Percentiles rank a stretch among this genome's conserved stretches.
phyloP scores from a whole-genome alignment of 73 alveolate species.

The Paramecium biaurelia region DNA sequence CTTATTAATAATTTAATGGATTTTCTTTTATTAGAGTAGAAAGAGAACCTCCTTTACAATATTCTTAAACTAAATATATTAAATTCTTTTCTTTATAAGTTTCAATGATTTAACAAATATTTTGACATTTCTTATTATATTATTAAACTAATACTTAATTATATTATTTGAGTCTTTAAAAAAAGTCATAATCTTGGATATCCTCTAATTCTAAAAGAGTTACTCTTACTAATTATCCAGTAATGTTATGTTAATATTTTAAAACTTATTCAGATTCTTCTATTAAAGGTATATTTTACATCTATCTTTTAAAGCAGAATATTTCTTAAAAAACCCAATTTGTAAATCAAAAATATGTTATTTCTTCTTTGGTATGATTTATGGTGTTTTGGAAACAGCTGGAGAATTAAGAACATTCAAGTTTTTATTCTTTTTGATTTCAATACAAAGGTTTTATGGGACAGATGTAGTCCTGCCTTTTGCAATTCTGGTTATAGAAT shows the following conservation, averaged over 20 bases:
- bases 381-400: neutral
- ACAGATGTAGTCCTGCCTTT: neutral
- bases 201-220: neutral
- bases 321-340: neutral
- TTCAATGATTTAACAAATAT: neutral
- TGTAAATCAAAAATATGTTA: neutral
- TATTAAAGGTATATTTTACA: neutral
- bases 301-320: neutral
- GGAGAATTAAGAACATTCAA: neutral
- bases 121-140: neutral
- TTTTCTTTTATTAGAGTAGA: neutral
- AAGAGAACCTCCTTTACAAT: neutral
- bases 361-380: neutral
- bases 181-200: neutral
- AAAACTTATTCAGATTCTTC: neutral
- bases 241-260: neutral
- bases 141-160: neutral
- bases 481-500: neutral
- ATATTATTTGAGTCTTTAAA: neutral
- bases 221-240: neutral
- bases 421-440: neutral
- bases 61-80: neutral
- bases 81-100: neutral
- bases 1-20: neutral
- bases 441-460: neutral